phyloP scores from a whole-genome alignment of 106 monocot genomes.

The Ottelia alismoides region DNA sequence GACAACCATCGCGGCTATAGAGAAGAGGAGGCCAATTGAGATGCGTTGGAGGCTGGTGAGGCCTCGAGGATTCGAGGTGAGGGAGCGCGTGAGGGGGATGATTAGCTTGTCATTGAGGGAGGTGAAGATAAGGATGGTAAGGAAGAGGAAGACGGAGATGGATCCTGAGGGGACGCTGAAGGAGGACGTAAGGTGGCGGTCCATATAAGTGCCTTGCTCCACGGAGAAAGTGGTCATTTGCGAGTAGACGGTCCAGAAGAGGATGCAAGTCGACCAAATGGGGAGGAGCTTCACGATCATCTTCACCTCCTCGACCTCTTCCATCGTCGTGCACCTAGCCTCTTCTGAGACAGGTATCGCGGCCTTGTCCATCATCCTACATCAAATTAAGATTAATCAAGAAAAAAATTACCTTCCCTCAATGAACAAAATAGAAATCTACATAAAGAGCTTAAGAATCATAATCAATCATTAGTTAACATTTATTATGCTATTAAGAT shows the following conservation, averaged over 20 bases:
- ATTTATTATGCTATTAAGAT: too few relatives aligned
- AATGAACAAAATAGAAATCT: too few relatives aligned
- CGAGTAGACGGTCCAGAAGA: slow-evolving; percentile 30
- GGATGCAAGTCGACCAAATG: slow-evolving; percentile 29
- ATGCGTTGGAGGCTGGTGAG: slow-evolving; percentile 38
- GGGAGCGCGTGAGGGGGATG: slow-evolving; percentile 19
- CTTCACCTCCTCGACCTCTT: slow-evolving; percentile 56
- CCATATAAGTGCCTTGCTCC: slow-evolving; percentile 28
- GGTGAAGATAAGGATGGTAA: slow-evolving; percentile 23
- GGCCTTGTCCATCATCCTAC: too few relatives aligned
- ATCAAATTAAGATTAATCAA: too few relatives aligned
- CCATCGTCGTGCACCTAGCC: too few relatives aligned
- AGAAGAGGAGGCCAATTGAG: slow-evolving; percentile 31
- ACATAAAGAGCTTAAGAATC: too few relatives aligned
- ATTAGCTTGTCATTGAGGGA: slow-evolving; percentile 25
- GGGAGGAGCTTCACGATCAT: slow-evolving; percentile 36
- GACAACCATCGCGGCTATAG: slow-evolving; percentile 13
- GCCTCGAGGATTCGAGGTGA: slow-evolving; percentile 27
- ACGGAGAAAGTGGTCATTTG: slow-evolving; percentile 48
- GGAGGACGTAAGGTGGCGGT: slow-evolving; percentile 15
- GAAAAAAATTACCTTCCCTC: too few relatives aligned
- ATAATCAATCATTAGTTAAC: too few relatives aligned
- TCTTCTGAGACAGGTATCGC: too few relatives aligned
- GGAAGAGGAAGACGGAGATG: slow-evolving; percentile 28
- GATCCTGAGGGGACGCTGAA: slow-evolving; percentile 27